A percentile compares a stretch with the other conserved stretches of the same genome.
phyloP scores from a whole-genome alignment of 2,329 filamentous ascomycete genomes.

The Diaporthe vexans region DNA sequence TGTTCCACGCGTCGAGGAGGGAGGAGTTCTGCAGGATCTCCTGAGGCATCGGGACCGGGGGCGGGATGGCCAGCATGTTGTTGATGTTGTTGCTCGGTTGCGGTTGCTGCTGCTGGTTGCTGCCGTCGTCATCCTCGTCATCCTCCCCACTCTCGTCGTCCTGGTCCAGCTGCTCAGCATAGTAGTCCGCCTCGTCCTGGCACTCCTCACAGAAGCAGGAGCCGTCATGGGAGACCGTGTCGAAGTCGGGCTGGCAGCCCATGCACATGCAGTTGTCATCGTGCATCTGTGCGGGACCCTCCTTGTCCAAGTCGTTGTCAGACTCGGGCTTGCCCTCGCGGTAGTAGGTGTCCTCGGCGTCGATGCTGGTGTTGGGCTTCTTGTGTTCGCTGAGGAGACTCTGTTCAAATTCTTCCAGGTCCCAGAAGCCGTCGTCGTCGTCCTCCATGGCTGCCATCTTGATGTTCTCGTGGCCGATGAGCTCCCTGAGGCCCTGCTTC shows the following conservation, averaged over 20 bases:
- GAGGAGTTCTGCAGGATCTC: conserved; percentile 11
- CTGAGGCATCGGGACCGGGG: conserved; percentile 3
- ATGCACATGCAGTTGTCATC: background rate
- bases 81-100: background rate
- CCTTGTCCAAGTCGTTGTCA: background rate
- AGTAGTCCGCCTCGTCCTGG: background rate
- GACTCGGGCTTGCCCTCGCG: conserved; percentile 3
- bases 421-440: conserved; percentile 34
- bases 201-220: conserved; percentile 3
- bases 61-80: background rate
- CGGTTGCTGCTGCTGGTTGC: background rate
- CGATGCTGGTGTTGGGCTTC: background rate
- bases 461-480: conserved; percentile 48
- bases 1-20: conserved; percentile 30
- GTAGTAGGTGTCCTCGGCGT: background rate
- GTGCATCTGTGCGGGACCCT: background rate
- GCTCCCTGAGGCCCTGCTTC: conserved; percentile 54
- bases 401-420: conserved; percentile 1
- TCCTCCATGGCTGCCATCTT: conserved; percentile 43
- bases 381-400: background rate
- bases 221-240: background rate
- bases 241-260: background rate
- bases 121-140: background rate
- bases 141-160: background rate
- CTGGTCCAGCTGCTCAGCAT: background rate